Conservation (phyloP, 2,329 filamentous ascomycete genomes). For the Fusarium pilosicola region DNA sequence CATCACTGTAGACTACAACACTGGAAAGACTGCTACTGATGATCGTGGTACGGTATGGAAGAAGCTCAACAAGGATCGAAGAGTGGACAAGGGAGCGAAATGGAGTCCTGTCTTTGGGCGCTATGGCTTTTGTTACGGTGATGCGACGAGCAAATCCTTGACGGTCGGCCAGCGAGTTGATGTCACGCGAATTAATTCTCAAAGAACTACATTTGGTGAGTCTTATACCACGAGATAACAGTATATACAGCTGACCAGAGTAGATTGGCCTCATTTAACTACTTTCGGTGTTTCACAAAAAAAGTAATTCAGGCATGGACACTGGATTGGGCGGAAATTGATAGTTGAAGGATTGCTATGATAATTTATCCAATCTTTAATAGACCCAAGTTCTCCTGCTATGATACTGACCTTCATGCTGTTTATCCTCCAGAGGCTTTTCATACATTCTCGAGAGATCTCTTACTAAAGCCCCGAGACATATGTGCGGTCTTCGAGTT, state of each 20-base stretch:
- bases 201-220: constrained; percentile 38
- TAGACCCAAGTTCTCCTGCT: background rate
- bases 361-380: background rate
- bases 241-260: background rate
- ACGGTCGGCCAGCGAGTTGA: constrained; percentile 20
- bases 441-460: fast-evolving
- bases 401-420: background rate
- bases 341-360: fast-evolving
- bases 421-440: too few species aligned
- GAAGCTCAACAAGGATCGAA: constrained; percentile 39
- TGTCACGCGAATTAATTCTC: constrained; percentile 22
- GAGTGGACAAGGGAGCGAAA: constrained; percentile 38
- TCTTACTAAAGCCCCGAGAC: background rate
- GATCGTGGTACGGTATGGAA: constrained; percentile 38
- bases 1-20: constrained; percentile 40
- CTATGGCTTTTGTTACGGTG: constrained; percentile 39
- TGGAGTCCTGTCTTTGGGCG: constrained; percentile 42
- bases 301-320: background rate
- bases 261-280: constrained; percentile 36
- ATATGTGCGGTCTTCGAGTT: background rate
- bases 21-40: constrained; percentile 31
- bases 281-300: constrained; percentile 28
- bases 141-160: background rate
- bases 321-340: background rate
- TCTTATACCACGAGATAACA: background rate